phyloP scores from a whole-genome alignment of 2,329 filamentous ascomycete genomes.

The Fusarium piperis region DNA sequence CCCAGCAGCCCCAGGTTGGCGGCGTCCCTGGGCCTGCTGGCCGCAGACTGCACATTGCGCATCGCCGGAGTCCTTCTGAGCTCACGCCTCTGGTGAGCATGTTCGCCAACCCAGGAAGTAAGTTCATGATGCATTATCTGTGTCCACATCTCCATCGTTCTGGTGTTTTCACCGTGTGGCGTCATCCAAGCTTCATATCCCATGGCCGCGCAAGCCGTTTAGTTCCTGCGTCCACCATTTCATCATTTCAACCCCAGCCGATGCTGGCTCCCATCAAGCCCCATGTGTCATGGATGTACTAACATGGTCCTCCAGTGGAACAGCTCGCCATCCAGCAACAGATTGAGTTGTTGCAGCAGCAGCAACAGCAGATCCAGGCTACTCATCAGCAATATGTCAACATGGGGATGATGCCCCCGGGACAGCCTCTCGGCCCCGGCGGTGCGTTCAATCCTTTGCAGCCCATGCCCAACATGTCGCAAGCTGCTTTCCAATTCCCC shows the following conservation, averaged over 20 bases:
- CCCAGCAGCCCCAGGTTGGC: constrained; percentile 60
- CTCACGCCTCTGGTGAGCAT: constrained; percentile 97
- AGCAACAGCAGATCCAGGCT: constrained; percentile 96
- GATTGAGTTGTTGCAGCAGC: constrained; percentile 95
- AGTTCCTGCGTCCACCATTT: not conserved
- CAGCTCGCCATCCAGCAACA: constrained; percentile 98
- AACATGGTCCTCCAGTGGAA: constrained; percentile 73
- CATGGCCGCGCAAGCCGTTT: not conserved
- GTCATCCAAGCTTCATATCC: constrained; percentile 6
- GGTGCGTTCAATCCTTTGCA: constrained; percentile 81
- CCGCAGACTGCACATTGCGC: constrained; percentile 94
- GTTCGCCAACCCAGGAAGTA: constrained; percentile 74
- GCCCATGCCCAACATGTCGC: constrained; percentile 80
- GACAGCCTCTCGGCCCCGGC: constrained; percentile 77
- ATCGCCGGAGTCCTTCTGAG: constrained; percentile 96
- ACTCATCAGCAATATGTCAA: constrained; percentile 98
- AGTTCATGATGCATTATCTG: constrained; percentile 49
- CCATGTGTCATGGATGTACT: constrained; percentile 23
- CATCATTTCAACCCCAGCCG: not conserved
- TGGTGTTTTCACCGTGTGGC: not conserved
- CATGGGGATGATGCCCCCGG: constrained; percentile 91
- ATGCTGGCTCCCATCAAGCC: not conserved
- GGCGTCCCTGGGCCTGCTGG: constrained; percentile 79
- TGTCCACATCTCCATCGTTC: not conserved
- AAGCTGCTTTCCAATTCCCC: constrained; percentile 90